A percentile compares a stretch with the other conserved stretches of the same genome.
Evolutionary conservation across 2,329 filamentous ascomycete genomes (phyloP).

Genomic region (Aspergillus novofumigatus): DNA sequence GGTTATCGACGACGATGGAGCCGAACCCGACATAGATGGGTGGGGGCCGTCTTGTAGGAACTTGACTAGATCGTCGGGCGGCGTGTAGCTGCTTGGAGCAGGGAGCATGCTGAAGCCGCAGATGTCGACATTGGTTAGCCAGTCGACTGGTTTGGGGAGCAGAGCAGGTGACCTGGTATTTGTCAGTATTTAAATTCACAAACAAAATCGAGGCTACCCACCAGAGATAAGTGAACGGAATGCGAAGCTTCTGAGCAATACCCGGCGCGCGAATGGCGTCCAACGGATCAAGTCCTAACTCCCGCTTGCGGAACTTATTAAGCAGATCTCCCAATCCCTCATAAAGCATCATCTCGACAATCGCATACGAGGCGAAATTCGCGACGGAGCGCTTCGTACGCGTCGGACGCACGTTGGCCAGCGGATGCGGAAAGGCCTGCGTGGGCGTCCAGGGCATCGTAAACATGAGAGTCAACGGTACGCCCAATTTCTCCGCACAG

Average conservation of each 20-base stretch:
- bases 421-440: conserved; percentile 76
- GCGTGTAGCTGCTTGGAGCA: conserved; percentile 61
- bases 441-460: conserved; percentile 94
- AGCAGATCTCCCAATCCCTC: conserved; percentile 88
- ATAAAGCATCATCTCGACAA: conserved; percentile 91
- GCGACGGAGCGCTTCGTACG: conserved; percentile 73
- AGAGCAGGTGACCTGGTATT: conserved; percentile 61
- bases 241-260: conserved; percentile 66
- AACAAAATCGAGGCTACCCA: conserved; percentile 16
- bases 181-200: not conserved
- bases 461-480: conserved; percentile 83
- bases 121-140: conserved; percentile 66
- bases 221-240: conserved; percentile 93
- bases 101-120: conserved; percentile 75
- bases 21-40: conserved; percentile 82
- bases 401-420: conserved; percentile 74
- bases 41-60: conserved; percentile 65
- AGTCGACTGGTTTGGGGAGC: conserved; percentile 75
- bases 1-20: conserved; percentile 75
- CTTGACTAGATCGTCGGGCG: conserved; percentile 59
- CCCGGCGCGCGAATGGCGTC: conserved; percentile 80
- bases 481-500: conserved; percentile 72
- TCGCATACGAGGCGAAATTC: conserved; percentile 77
- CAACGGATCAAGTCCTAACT: conserved; percentile 70
- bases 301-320: conserved; percentile 75